Conservation (phyloP, 1,284 basidiomycete species). For the Ceratobasidium sp. region DNA sequence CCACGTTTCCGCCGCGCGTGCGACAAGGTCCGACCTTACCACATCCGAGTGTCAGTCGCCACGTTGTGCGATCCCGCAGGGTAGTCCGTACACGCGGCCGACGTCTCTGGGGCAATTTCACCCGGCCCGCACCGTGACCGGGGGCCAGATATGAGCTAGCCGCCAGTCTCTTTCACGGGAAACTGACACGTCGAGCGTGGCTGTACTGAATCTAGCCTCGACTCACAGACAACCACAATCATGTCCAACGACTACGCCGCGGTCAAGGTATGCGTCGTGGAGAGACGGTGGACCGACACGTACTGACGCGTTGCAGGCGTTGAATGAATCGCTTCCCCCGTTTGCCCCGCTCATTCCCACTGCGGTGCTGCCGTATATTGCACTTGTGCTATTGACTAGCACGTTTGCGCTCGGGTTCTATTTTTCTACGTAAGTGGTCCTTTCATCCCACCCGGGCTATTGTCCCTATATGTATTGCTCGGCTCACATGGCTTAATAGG, state of each 20-base stretch:
- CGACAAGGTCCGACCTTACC: conserved; percentile 11
- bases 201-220: conserved; percentile 4
- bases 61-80: conserved; percentile 40
- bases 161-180: conserved; percentile 16
- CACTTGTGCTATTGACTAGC: conserved; percentile 73
- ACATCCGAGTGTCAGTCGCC: conserved; percentile 22
- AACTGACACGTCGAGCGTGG: conserved; percentile 38
- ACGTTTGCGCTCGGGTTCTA: conserved; percentile 88
- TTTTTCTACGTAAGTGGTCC: conserved; percentile 79
- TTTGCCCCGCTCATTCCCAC: conserved; percentile 77
- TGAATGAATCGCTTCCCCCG: conserved; percentile 65
- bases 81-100: conserved; percentile 25
- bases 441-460: conserved; percentile 12
- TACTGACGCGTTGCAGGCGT: conserved; percentile 56
- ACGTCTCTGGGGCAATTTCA: neutral
- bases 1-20: conserved; percentile 15
- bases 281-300: neutral
- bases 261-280: conserved; percentile 57
- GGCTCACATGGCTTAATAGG: conserved; percentile 56
- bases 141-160: neutral
- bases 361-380: conserved; percentile 73
- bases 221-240: conserved; percentile 8
- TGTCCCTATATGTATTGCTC: conserved; percentile 47
- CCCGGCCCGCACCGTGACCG: neutral
- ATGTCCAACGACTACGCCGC: conserved; percentile 54